These are phyloP conservation scores for Ogataea saltuana DNA, from an alignment of 805 yeast species.

Conservation along the genomic window DNA sequence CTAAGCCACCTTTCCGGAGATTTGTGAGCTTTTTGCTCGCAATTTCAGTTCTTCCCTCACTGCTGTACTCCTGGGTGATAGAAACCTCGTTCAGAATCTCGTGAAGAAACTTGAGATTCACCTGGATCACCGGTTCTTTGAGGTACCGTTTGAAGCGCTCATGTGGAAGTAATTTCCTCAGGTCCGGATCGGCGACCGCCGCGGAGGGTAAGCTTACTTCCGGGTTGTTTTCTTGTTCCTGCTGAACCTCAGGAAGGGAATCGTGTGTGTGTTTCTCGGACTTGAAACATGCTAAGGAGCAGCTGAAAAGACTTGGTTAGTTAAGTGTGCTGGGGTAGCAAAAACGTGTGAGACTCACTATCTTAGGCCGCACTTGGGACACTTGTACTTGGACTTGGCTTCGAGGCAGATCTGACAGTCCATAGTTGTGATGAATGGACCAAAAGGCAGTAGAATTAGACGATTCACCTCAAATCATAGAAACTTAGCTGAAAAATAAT, in stretches of 20 bases:
- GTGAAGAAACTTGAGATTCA: conserved; percentile 52
- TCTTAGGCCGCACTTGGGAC: conserved; percentile 47
- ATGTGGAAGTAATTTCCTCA: conserved; percentile 40
- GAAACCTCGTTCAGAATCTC: conserved; percentile 49
- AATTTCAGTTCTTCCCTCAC: conserved; percentile 56
- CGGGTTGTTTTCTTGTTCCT: not conserved
- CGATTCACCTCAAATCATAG: too few species aligned
- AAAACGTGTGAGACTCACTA: conserved; percentile 34
- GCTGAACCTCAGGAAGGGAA: conserved; percentile 10
- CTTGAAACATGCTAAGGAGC: conserved; percentile 66
- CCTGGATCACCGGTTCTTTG: conserved; percentile 51
- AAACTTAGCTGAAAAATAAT: not conserved
- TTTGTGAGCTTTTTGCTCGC: conserved; percentile 63
- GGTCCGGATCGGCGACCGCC: conserved; percentile 23
- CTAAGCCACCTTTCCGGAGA: conserved; percentile 62
- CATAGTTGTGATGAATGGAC: conserved; percentile 17
- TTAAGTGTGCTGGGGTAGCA: not conserved
- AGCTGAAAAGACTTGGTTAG: conserved; percentile 33
- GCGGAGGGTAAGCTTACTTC: conserved; percentile 1
- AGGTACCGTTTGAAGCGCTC: conserved; percentile 47
- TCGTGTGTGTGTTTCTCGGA: conserved; percentile 39
- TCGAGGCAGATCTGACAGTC: conserved; percentile 31
- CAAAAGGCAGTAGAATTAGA: too few species aligned
- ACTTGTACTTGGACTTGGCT: conserved; percentile 43
- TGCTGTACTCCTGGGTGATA: conserved; percentile 48